Base-by-base conservation (phyloP, 805 yeast genomes). In the Teunomyces tritomae region DNA sequence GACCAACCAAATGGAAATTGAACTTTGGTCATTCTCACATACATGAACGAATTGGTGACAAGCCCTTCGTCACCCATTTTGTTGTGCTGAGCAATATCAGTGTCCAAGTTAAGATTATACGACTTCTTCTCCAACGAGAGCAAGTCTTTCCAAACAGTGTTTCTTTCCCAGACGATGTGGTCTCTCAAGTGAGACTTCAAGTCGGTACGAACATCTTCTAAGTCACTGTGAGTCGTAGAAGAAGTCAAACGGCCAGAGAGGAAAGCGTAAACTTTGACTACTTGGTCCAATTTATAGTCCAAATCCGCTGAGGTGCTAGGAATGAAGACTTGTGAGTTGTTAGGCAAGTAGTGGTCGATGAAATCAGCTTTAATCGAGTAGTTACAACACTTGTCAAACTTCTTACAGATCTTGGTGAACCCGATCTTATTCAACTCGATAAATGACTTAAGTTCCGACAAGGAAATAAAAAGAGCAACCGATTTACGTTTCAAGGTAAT, bases 131-230 rank as follows among this genome's bases (percentile, higher is more conserved):
- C 70, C 57, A 91, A 68, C 17, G 94, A 92, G 62, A 92, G 85
- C 85, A 92, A 84, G 65, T 92, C 97, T 62, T 94, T 84, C 99
- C 99, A 92, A 27, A 92, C 97, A 0, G 97, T 92, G 64, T 90
- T 90, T 65, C 99, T 79, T 68, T 92, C 98, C 95, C 97, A 92
- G 14, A 91, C 96, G 30, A 92, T 87, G 64, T 92, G 96, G 58
- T 92, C 99, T 53, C 97, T 77, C 53, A 92, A 68, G 53, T 78
- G 78, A 3, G 79, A 68, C 53, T 74, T 71, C 47, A 79, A 65
- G 44, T 78, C 82, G 34, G 67, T 65, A 41, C 69, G 71, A 35
- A 80, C 74, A 13, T 61, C 48, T 7, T 74, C 76, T 39, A 69
- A 58, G 45, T 64, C 65, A 76, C 81, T 35, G 62, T 58, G 71